phyloP scores from a whole-genome alignment of 1,139 yeast genomes.

The Petasospora rhodanensis region DNA sequence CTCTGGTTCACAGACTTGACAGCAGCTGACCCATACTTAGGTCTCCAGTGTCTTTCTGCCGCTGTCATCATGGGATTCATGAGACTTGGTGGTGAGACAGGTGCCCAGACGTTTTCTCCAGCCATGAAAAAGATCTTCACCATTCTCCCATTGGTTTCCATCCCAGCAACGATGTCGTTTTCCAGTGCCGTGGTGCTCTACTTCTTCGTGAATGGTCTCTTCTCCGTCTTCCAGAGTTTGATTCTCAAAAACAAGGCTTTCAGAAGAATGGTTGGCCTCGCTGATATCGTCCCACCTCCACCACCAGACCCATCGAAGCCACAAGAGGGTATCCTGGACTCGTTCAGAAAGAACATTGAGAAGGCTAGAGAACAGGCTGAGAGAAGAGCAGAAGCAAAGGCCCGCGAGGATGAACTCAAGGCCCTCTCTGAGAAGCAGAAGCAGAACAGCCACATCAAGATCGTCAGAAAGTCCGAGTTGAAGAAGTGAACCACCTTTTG shows the following conservation, averaged over 20 bases:
- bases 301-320: constrained; percentile 35
- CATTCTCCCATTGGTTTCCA: constrained; percentile 71
- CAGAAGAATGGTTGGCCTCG: constrained; percentile 57
- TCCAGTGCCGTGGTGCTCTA: constrained; percentile 83
- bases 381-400: constrained; percentile 32
- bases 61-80: constrained; percentile 69
- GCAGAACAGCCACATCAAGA: constrained; percentile 30
- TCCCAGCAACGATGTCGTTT: constrained; percentile 80
- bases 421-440: constrained; percentile 29
- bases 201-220: constrained; percentile 74
- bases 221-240: constrained; percentile 68
- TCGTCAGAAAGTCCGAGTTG: constrained; percentile 29
- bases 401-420: constrained; percentile 29
- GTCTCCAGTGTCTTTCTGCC: constrained; percentile 84
- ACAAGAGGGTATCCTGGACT: constrained; percentile 40
- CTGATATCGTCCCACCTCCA: constrained; percentile 56
- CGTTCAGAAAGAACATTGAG: constrained; percentile 59
- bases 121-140: constrained; percentile 70
- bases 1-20: constrained; percentile 81
- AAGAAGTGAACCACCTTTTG: constrained; percentile 14
- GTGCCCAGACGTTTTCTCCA: constrained; percentile 68
- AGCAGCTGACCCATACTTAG: constrained; percentile 86
- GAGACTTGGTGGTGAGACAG: constrained; percentile 89
- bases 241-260: constrained; percentile 55
- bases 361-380: constrained; percentile 51